Evolutionary conservation across 257 asterid species (phyloP), one percentile per base, ranked within the genome.

Genomic region (Galeopsis tetrahit): DNA sequence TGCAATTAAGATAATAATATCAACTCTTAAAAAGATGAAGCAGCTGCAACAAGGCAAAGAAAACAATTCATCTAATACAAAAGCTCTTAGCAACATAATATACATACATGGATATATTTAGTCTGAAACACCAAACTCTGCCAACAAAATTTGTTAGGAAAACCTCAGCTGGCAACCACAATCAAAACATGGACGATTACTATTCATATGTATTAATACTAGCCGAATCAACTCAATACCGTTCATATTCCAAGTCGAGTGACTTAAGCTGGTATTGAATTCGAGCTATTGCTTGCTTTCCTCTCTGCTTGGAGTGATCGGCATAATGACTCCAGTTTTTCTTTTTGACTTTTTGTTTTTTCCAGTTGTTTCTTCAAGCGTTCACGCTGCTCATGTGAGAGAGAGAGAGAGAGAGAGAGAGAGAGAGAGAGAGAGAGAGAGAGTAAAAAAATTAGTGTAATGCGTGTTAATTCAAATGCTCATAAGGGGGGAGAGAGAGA

Each of bases 291-390:
- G 69, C 80, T 80, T 40, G 89, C 82, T 78, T 88, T 92, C 75
- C 96, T 81, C 87, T 95, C 99, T 10, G 97, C 97, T 81, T 88
- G 98, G 74, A 92, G 98, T 9, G 96, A 95, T 15, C 99, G 91
- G 67, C 99, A 95, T 53, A 95, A 73, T 2, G 97, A 88, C 83
- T 90, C 99, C 2, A 95, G 97, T 74, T 85, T 92, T 75, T 87
- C 96, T 80, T 95, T 95, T 73, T 95, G 96, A 58, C 92, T 92
- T 61, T 83, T 76, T 15, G 91, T 87, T 86, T 79, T 95, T 77
- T 87, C 98, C 85, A 95, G 89, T 77, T 90, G 98, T 78, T 92
- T 95, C 97, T 90, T 95, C 78, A 92, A 67, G 75, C 76, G 85
- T 74, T 90, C 99, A 7, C 97, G 96, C 99, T 95, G 89, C 42